Conservation (phyloP, 495 filamentous ascomycete species). For the Cladorrhinum samala region DNA sequence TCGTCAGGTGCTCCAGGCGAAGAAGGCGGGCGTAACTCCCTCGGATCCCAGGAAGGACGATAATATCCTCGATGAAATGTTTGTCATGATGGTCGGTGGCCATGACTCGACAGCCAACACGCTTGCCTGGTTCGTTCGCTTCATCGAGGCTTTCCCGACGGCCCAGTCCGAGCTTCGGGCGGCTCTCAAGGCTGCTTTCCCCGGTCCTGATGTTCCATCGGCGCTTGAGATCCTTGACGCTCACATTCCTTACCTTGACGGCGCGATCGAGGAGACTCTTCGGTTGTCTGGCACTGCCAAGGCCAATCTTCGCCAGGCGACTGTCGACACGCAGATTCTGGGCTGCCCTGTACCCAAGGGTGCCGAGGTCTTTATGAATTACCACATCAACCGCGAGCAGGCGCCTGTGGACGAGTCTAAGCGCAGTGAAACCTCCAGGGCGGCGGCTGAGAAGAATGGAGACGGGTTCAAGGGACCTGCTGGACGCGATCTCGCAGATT, state of each 20-base stretch:
- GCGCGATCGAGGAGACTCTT: conserved; percentile 28
- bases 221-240: conserved; percentile 24
- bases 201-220: conserved; percentile 11
- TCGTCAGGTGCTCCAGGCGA: conserved; percentile 22
- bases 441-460: conserved; percentile 15
- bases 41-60: conserved; percentile 22
- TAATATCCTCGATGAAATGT: conserved; percentile 25
- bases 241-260: conserved; percentile 36
- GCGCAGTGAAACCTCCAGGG: conserved; percentile 18
- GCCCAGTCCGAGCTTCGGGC: conserved; percentile 25
- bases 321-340: conserved; percentile 28
- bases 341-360: conserved; percentile 33
- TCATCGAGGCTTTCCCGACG: conserved; percentile 23
- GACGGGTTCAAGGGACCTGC: conserved; percentile 12
- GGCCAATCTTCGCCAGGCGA: conserved; percentile 20
- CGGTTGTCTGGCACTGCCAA: conserved; percentile 21
- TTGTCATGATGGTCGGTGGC: conserved; percentile 17
- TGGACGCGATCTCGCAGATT: conserved; percentile 19
- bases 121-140: conserved; percentile 31
- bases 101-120: conserved; percentile 26
- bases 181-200: conserved; percentile 17
- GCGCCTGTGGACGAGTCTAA: conserved; percentile 18
- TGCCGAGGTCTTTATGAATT: conserved; percentile 22
- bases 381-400: conserved; percentile 14
- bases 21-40: conserved; percentile 19